Evolutionary conservation across 2,329 filamentous ascomycete species (phyloP).

Genomic region (Aspergillus transmontanensis): DNA sequence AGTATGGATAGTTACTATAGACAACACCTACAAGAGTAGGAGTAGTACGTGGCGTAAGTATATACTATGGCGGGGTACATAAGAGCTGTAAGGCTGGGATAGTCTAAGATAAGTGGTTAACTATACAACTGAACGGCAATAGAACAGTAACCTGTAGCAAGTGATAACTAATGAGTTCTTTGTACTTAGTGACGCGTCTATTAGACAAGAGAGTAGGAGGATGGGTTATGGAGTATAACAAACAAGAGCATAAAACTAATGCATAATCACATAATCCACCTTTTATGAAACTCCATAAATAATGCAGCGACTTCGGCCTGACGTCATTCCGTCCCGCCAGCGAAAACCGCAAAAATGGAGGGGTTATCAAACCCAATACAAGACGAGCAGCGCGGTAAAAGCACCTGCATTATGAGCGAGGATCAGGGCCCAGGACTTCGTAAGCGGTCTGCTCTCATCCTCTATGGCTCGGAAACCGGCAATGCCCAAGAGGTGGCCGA

Average conservation of each 20-base stretch:
- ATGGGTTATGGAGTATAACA: no score
- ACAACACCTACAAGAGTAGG: no score
- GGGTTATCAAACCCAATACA: conserved; percentile 12
- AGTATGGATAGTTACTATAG: no score
- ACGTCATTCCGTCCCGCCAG: conserved; percentile 32
- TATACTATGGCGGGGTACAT: neutral
- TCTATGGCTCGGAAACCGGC: conserved; percentile 94
- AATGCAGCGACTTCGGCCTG: conserved; percentile 22
- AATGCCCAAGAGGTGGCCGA: conserved; percentile 90
- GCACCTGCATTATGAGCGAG: conserved; percentile 28
- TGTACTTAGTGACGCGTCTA: no score
- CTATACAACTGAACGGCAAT: no score
- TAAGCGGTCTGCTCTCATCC: conserved; percentile 63
- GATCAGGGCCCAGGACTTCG: conserved; percentile 13
- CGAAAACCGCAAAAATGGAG: conserved; percentile 20
- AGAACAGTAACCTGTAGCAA: no score
- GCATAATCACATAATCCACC: neutral
- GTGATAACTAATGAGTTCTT: no score
- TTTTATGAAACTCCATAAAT: neutral
- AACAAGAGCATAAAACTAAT: neutral
- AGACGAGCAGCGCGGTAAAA: conserved; percentile 5
- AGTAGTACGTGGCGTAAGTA: no score
- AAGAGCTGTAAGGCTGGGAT: neutral
- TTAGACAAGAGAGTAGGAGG: no score
- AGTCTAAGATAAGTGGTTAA: no score